Evolutionary conservation across 768 basidiomycete species (phyloP), one percentile per base, ranked within the genome.

Genomic region (Amyloporia xantha): DNA sequence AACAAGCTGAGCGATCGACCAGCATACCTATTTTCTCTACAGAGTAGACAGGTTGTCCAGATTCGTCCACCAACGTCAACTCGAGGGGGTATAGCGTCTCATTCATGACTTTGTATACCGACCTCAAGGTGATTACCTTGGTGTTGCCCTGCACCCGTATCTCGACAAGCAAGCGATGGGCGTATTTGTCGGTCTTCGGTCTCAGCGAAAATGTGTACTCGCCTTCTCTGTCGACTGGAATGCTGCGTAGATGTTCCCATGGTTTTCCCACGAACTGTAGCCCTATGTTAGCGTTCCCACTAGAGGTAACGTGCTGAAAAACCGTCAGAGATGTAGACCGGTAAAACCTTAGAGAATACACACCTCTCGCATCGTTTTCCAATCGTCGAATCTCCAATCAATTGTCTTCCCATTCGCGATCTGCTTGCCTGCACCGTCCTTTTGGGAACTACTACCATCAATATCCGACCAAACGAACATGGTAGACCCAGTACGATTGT

Each of bases 371-470:
- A 89, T 84, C 3, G 84, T 86, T 63, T 85, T 86, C 86, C 91
- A 92, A 60, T 98, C 94, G 62, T 97, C 93, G 59, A 98, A 97
- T 48, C 96, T 76, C 96, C 96, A 98, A 49, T 97, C 94, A 3
- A 90, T 71, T 6, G 75, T 81, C 59, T 89, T 76, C 30, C 86
- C 85, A 54, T 91, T 78, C 17, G 78, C 69, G 30, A 99, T 68
- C 57, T 82, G 79, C 37, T 81, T 72, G 25, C 75, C 70, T 25
- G 72, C 71, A 2, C 70, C 62, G 49, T 80, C 77, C 40, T 74
- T 76, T 12, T 68, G 24, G 47, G 67, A 69, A 21, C 64, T 55
- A 55, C 58, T 76, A 28, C 77, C 76, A 41, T 89, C 86, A 17
- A 75, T 63, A 55, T 95, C 92, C 2, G 91, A 81, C 91, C 91